Evolutionary conservation across 352 stramenopile species (phyloP).

Genomic region (Globisporangium abappressorium): DNA sequence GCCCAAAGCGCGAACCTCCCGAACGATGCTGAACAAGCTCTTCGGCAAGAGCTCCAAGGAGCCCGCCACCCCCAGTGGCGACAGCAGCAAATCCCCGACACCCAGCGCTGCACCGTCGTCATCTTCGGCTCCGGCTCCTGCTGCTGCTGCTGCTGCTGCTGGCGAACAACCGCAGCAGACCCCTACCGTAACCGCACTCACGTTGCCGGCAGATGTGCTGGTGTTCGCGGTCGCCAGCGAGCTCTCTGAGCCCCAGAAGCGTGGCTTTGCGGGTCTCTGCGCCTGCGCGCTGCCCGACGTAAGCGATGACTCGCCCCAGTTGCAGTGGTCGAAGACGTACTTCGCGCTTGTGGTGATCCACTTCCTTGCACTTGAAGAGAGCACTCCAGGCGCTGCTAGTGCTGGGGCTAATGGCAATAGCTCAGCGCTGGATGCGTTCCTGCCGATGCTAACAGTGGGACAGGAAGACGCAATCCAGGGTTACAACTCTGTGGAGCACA

Average conservation of each 20-base stretch:
- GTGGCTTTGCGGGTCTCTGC: slow-evolving; percentile 62
- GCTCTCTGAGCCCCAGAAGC: slow-evolving; percentile 57
- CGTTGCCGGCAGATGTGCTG: slow-evolving; percentile 3
- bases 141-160: neutral
- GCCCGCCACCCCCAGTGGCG: neutral
- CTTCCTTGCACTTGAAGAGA: slow-evolving; percentile 41
- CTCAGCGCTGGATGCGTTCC: slow-evolving; percentile 51
- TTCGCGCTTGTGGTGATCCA: slow-evolving; percentile 55
- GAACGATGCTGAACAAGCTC: slow-evolving; percentile 26
- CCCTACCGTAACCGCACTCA: neutral
- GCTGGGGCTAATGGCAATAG: neutral
- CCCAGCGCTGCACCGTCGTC: neutral
- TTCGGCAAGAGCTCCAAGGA: slow-evolving; percentile 15
- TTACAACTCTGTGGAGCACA: slow-evolving; percentile 2
- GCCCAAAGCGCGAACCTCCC: neutral
- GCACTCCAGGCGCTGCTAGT: neutral
- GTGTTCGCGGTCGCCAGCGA: slow-evolving; percentile 20
- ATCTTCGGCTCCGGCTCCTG: neutral
- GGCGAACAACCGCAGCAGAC: neutral
- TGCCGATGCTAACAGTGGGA: slow-evolving; percentile 59
- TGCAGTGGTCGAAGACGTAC: slow-evolving; percentile 64
- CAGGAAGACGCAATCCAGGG: slow-evolving; percentile 14
- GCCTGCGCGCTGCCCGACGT: slow-evolving; percentile 65
- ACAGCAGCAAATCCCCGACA: neutral
- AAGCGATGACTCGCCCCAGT: slow-evolving; percentile 54